phyloP scores from a whole-genome alignment of 2,329 filamentous ascomycete species.

The Aspergillus hortae region DNA sequence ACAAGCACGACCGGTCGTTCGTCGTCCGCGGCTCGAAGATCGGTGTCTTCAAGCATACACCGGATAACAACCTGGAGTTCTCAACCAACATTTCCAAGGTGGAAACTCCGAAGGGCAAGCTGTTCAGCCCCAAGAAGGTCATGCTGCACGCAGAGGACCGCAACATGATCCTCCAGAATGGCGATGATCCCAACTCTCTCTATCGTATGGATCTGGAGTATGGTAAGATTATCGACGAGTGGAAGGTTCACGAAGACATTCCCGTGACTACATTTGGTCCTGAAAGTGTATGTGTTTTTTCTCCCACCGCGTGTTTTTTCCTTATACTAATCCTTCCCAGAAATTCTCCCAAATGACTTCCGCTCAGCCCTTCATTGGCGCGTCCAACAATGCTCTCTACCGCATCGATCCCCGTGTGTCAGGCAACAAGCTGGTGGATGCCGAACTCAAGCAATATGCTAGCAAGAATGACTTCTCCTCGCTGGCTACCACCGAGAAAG shows the following conservation, averaged over 20 bases:
- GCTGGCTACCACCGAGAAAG: conserved; percentile 90
- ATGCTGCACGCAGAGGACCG: conserved; percentile 91
- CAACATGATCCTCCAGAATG: conserved; percentile 85
- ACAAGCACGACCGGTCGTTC: conserved; percentile 95
- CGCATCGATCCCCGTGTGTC: conserved; percentile 86
- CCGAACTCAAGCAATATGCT: conserved; percentile 89
- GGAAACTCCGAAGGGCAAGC: conserved; percentile 76
- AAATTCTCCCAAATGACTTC: conserved; percentile 98
- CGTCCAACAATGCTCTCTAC: conserved; percentile 89
- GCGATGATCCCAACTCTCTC: conserved; percentile 77
- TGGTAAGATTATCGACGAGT: conserved; percentile 96
- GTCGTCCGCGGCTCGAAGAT: conserved; percentile 97
- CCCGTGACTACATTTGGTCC: conserved; percentile 87
- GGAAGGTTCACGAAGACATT: conserved; percentile 97
- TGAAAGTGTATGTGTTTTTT: conserved; percentile 61
- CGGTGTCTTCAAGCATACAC: conserved; percentile 95
- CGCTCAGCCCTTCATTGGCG: conserved; percentile 90
- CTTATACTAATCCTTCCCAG: conserved; percentile 36
- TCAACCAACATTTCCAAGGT: conserved; percentile 97
- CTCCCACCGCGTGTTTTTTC: not conserved
- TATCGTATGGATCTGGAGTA: conserved; percentile 98
- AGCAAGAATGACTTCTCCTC: conserved; percentile 98
- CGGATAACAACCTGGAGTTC: conserved; percentile 89
- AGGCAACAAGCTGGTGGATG: conserved; percentile 88
- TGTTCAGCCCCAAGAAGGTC: conserved; percentile 93